Conservation (phyloP, 441 rosid species). For the Hura crepitans region DNA sequence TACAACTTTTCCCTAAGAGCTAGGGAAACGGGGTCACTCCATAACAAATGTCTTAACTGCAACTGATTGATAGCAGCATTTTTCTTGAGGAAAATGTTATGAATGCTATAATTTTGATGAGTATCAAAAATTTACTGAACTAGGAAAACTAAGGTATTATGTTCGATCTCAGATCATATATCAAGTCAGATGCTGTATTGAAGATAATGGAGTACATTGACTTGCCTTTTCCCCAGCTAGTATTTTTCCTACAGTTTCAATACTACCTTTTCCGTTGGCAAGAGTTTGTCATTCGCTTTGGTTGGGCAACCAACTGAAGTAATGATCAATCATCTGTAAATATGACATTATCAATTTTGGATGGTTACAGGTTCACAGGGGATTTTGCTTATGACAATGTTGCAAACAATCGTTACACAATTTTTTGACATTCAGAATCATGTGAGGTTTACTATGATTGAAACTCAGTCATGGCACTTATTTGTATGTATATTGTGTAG, state of each 20-base stretch:
- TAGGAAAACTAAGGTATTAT: not conserved
- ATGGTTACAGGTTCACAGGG: slow-evolving; percentile 44
- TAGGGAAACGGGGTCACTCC: too few relatives aligned
- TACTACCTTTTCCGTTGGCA: not conserved
- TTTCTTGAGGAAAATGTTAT: slow-evolving; percentile 3
- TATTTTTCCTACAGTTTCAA: slow-evolving; percentile 53
- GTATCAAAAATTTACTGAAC: not conserved
- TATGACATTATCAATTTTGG: not conserved
- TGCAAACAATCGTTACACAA: slow-evolving; percentile 65
- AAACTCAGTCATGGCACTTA: not conserved
- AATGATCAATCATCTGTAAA: slow-evolving; percentile 8
- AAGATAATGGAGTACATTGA: slow-evolving; percentile 85
- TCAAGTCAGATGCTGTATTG: slow-evolving; percentile 84
- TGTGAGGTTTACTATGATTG: slow-evolving; percentile 53
- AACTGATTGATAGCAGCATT: too few relatives aligned
- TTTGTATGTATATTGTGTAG: slow-evolving; percentile 9
- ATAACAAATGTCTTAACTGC: not conserved
- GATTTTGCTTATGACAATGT: too few relatives aligned
- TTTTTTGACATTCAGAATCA: slow-evolving; percentile 79
- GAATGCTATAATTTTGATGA: not conserved
- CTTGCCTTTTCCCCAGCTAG: slow-evolving; percentile 81
- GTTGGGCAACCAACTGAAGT: not conserved
- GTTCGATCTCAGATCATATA: slow-evolving; percentile 54
- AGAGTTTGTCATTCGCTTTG: not conserved
- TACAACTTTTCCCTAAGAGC: too few relatives aligned